Percentiles rank a stretch among this genome's conserved stretches.
Evolutionary conservation across 495 filamentous ascomycete species (phyloP).

Genomic region (Penicillium chermesinum): DNA sequence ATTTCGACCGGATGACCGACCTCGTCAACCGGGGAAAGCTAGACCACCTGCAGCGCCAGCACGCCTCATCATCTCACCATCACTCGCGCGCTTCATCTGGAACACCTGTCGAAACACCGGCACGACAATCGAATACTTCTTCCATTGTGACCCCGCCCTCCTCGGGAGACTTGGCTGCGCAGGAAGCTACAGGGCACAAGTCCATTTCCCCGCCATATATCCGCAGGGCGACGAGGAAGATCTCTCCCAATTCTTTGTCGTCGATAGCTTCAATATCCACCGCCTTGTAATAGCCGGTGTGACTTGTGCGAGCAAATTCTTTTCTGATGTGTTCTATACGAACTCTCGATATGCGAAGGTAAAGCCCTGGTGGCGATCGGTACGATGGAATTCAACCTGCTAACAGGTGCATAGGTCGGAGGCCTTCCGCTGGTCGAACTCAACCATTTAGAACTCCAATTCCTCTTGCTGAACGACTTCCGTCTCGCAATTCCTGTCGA

Average conservation of each 20-base stretch:
- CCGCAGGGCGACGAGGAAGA: constrained; percentile 51
- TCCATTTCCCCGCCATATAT: constrained; percentile 32
- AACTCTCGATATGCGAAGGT: constrained; percentile 99
- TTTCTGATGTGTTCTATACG: constrained; percentile 98
- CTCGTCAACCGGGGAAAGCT: constrained; percentile 74
- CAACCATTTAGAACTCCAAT: constrained; percentile 96
- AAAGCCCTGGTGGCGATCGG: too few species aligned
- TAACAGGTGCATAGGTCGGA: constrained; percentile 62
- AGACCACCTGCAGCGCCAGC: constrained; percentile 38
- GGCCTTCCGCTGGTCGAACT: constrained; percentile 93
- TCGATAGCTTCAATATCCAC: constrained; percentile 99
- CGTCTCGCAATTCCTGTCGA: constrained; percentile 90
- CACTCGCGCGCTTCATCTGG: constrained; percentile 7
- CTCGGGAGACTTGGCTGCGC: constrained; percentile 29
- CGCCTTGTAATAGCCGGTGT: constrained; percentile 95
- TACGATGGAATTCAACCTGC: too few species aligned
- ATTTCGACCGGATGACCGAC: constrained; percentile 99
- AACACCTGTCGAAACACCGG: constrained; percentile 12
- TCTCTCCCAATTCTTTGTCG: constrained; percentile 84
- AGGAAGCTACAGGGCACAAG: constrained; percentile 28
- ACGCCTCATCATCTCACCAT: constrained; percentile 14
- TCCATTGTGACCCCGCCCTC: constrained; percentile 36
- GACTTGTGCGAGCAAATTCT: constrained; percentile 99
- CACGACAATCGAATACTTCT: constrained; percentile 13
- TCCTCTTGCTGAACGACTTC: constrained; percentile 94